phyloP scores from a whole-genome alignment of 805 yeast genomes.

The Schwanniomyces vanrijiae region DNA sequence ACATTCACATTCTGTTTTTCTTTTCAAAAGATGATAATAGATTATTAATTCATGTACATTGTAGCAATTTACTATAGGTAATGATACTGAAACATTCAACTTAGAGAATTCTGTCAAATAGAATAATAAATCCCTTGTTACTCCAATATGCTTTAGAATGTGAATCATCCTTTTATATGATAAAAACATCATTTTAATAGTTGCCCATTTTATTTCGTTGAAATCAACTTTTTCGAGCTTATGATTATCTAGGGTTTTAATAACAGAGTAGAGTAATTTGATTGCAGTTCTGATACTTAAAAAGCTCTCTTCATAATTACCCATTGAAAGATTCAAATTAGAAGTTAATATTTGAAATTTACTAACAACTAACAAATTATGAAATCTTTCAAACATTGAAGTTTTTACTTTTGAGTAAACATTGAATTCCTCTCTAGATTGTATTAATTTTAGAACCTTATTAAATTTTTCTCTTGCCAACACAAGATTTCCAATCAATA shows the following conservation, averaged over 20 bases:
- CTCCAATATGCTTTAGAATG: conserved; percentile 48
- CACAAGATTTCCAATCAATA: conserved; percentile 15
- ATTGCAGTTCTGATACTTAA: conserved; percentile 48
- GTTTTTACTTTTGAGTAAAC: conserved; percentile 11
- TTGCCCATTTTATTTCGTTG: conserved; percentile 33
- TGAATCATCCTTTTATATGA: conserved; percentile 42
- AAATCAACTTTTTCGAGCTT: conserved; percentile 16
- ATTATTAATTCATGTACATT: conserved; percentile 16
- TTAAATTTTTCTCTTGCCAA: conserved; percentile 21
- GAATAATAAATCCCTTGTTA: conserved; percentile 57
- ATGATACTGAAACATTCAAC: conserved; percentile 27
- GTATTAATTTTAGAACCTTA: conserved; percentile 21
- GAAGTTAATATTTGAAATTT: conserved; percentile 34
- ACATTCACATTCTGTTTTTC: neutral
- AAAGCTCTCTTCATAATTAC: conserved; percentile 28
- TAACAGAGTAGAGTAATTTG: conserved; percentile 52
- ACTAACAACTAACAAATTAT: conserved; percentile 30
- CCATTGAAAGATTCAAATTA: conserved; percentile 14
- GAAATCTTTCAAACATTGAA: conserved; percentile 19
- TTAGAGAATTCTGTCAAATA: conserved; percentile 51
- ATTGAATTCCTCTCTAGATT: conserved; percentile 28
- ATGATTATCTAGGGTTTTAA: conserved; percentile 37
- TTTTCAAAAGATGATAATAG: conserved; percentile 9
- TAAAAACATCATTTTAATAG: conserved; percentile 32
- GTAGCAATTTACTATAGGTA: conserved; percentile 20